phyloP scores from a whole-genome alignment of 768 basidiomycete genomes.

The Gelatoporia subvermispora region DNA sequence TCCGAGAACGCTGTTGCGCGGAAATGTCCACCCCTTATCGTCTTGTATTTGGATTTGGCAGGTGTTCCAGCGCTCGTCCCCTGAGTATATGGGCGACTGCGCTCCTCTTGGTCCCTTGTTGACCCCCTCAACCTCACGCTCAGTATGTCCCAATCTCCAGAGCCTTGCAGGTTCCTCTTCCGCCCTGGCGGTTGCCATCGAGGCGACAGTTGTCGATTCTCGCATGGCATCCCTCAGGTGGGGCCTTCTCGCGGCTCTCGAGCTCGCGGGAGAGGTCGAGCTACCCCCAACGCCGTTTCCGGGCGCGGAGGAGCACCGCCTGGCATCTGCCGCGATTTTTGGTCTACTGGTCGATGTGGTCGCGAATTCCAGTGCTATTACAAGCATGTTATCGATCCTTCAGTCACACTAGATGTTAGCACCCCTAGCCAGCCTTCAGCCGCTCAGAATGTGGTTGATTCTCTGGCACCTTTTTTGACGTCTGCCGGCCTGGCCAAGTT shows the following conservation, averaged over 20 bases:
- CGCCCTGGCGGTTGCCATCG: conserved; percentile 41
- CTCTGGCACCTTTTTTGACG: conserved; percentile 41
- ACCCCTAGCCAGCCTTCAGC: no score
- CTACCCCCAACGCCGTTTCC: background rate
- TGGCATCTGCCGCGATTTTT: conserved; percentile 44
- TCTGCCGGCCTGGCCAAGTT: conserved; percentile 41
- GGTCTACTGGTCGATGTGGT: conserved; percentile 43
- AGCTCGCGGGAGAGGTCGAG: background rate
- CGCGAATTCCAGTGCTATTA: conserved; percentile 42
- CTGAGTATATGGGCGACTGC: no score
- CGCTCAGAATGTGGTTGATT: conserved; percentile 11
- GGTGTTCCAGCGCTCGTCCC: background rate
- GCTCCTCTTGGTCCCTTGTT: no score
- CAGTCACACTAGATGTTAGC: background rate
- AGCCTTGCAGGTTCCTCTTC: conserved; percentile 37
- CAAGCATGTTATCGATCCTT: conserved; percentile 25
- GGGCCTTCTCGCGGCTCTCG: background rate
- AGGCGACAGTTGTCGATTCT: conserved; percentile 37
- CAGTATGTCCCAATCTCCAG: background rate
- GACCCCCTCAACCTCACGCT: background rate
- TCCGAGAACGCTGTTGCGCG: no score
- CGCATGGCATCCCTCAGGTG: conserved; percentile 12
- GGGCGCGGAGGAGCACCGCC: conserved; percentile 16
- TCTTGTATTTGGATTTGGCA: background rate
- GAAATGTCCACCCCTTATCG: background rate